Percentiles rank a stretch among this genome's conserved stretches.
Evolutionary conservation across 306 rosid species (phyloP).

Genomic region (Citrullus colocynthis): DNA sequence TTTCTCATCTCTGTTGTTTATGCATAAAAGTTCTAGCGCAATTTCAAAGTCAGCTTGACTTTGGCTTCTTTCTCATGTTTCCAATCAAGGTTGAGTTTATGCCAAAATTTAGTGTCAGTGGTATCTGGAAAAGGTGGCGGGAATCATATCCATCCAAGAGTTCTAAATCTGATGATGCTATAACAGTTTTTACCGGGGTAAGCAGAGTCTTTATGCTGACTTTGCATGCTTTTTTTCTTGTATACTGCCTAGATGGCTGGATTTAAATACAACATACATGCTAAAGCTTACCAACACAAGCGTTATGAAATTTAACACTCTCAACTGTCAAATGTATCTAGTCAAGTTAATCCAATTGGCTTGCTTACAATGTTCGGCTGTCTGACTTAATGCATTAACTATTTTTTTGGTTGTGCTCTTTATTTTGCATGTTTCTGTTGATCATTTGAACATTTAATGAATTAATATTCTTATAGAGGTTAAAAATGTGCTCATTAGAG

Average conservation of each 20-base stretch:
- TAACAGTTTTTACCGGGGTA: constrained; percentile 88
- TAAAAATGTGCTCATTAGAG: not conserved
- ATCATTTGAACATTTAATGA: not conserved
- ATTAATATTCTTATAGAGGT: not conserved
- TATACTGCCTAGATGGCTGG: not conserved
- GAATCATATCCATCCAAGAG: constrained; percentile 67
- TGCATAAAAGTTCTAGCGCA: constrained; percentile 11
- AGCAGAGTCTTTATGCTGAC: constrained; percentile 20
- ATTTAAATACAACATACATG: not conserved
- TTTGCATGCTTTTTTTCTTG: not conserved
- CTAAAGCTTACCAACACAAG: not conserved
- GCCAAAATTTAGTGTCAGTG: constrained; percentile 91
- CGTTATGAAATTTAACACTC: not conserved
- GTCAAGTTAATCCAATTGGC: not conserved
- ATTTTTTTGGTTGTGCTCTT: not conserved
- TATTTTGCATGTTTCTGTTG: not conserved
- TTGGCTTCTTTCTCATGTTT: constrained; percentile 2
- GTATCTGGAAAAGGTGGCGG: constrained; percentile 93
- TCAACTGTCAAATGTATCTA: not conserved
- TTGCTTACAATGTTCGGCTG: not conserved
- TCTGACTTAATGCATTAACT: not conserved
- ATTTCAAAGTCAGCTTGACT: constrained; percentile 7
- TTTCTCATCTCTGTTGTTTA: not conserved
- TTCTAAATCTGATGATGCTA: constrained; percentile 39
- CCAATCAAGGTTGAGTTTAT: constrained; percentile 77